These are phyloP conservation scores for Peterozyma xylosa DNA, from an alignment of 805 yeast species.

Conservation along the genomic window DNA sequence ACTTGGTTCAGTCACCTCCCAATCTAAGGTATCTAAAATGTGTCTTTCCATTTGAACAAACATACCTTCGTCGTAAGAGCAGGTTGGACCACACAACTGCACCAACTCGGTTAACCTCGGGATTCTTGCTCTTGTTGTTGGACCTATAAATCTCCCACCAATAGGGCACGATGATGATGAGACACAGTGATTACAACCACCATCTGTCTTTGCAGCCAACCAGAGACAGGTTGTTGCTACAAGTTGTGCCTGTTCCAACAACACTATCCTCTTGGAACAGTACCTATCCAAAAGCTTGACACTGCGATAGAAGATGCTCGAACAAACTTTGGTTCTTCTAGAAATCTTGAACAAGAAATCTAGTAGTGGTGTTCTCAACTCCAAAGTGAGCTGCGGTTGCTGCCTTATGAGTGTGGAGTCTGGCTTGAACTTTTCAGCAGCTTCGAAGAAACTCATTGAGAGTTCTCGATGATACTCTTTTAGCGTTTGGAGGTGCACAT, in stretches of 20 bases:
- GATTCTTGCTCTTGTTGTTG: constrained; percentile 67
- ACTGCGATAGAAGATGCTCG: constrained; percentile 54
- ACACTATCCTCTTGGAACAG: constrained; percentile 69
- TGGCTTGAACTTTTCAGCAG: constrained; percentile 36
- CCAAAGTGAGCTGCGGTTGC: constrained; percentile 69
- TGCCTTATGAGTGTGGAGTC: constrained; percentile 49
- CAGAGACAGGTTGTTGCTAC: constrained; percentile 80
- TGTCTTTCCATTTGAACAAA: constrained; percentile 75
- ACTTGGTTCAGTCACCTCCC: constrained; percentile 65
- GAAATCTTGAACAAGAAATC: constrained; percentile 67
- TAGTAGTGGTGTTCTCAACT: constrained; percentile 54
- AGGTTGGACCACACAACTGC: constrained; percentile 58
- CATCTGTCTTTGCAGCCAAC: constrained; percentile 76
- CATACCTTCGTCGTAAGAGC: constrained; percentile 52
- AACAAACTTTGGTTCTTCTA: constrained; percentile 46
- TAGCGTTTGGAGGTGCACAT: constrained; percentile 34
- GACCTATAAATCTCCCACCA: constrained; percentile 59
- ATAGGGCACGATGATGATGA: constrained; percentile 38
- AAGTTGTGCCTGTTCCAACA: constrained; percentile 70
- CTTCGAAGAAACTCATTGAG: constrained; percentile 27
- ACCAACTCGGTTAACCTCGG: constrained; percentile 70
- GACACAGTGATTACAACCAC: constrained; percentile 64
- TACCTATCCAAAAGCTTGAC: constrained; percentile 73
- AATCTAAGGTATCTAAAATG: constrained; percentile 60
- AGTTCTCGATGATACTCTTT: constrained; percentile 50